A percentile compares a stretch with the other conserved stretches of the same genome.
Conservation (phyloP, 805 yeast species). For the Teunomyces aglyptinius region DNA sequence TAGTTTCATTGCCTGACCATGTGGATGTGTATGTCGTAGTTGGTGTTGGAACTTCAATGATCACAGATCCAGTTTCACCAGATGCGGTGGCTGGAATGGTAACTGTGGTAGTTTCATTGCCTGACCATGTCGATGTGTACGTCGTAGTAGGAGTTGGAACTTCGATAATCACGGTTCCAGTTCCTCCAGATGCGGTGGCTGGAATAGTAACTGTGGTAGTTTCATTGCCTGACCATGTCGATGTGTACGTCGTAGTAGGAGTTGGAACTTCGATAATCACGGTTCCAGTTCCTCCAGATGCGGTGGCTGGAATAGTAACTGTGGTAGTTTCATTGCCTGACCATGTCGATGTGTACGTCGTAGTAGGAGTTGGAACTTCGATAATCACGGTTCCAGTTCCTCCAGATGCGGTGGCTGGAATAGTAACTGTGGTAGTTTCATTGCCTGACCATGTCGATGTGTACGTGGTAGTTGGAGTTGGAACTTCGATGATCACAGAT, state of each 20-base stretch:
- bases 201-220: constrained; percentile 18
- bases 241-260: constrained; percentile 16
- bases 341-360: constrained; percentile 15
- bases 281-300: constrained; percentile 8
- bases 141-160: constrained; percentile 15
- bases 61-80: constrained; percentile 11
- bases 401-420: constrained; percentile 3
- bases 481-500: constrained; percentile 12
- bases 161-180: constrained; percentile 12
- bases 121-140: constrained; percentile 15
- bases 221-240: constrained; percentile 13
- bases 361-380: constrained; percentile 13
- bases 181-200: neutral
- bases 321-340: constrained; percentile 13
- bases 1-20: constrained; percentile 10
- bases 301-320: constrained; percentile 15
- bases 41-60: constrained; percentile 11
- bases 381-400: constrained; percentile 12
- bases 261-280: constrained; percentile 12
- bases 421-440: constrained; percentile 18
- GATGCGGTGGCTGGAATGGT: constrained; percentile 4
- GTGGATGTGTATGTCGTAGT: neutral
- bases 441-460: constrained; percentile 15
- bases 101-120: constrained; percentile 8
- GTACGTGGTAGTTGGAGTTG: constrained; percentile 13